phyloP scores from a whole-genome alignment of 495 filamentous ascomycete species.

The Emericellopsis terricola region DNA sequence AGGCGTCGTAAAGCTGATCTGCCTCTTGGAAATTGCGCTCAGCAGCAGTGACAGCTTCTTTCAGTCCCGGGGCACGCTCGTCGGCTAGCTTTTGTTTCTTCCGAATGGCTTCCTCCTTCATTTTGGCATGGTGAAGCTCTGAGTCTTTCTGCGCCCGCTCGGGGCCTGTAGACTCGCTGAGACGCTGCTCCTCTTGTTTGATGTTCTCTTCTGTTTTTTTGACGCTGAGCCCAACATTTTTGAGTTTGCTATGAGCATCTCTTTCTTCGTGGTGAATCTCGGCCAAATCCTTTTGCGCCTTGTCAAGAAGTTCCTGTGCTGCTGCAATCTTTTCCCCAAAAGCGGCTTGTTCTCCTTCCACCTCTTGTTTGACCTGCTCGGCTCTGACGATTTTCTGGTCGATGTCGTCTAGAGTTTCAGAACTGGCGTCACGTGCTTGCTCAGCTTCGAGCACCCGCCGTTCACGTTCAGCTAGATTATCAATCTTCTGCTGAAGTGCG shows the following conservation, averaged over 20 bases:
- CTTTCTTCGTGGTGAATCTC: constrained; percentile 26
- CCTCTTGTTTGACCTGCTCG: constrained; percentile 6
- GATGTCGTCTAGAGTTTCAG: constrained; percentile 9
- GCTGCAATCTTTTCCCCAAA: constrained; percentile 16
- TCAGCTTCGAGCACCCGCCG: constrained; percentile 11
- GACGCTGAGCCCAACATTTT: constrained; percentile 13
- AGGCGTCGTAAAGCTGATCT: constrained; percentile 10
- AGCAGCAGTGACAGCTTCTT: constrained; percentile 13
- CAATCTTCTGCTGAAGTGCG: constrained; percentile 11
- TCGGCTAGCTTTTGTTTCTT: constrained; percentile 17
- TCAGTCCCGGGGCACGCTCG: constrained; percentile 11
- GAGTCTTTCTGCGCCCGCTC: constrained; percentile 15
- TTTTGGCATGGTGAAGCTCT: constrained; percentile 30
- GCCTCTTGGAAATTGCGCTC: too few species aligned
- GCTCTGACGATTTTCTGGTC: constrained; percentile 13
- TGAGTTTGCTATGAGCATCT: constrained; percentile 21
- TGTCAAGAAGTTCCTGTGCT: constrained; percentile 17
- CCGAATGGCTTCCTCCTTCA: constrained; percentile 24
- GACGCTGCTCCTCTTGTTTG: constrained; percentile 18
- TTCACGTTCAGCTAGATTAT: constrained; percentile 14
- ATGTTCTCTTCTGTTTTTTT: constrained; percentile 20
- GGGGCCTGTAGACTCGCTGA: constrained; percentile 37
- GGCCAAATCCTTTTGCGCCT: constrained; percentile 10
- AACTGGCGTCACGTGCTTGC: constrained; percentile 9
- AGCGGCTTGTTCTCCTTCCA: constrained; percentile 18